Conservation (phyloP, 257 asterid species). For the Solanum lignicaule region DNA sequence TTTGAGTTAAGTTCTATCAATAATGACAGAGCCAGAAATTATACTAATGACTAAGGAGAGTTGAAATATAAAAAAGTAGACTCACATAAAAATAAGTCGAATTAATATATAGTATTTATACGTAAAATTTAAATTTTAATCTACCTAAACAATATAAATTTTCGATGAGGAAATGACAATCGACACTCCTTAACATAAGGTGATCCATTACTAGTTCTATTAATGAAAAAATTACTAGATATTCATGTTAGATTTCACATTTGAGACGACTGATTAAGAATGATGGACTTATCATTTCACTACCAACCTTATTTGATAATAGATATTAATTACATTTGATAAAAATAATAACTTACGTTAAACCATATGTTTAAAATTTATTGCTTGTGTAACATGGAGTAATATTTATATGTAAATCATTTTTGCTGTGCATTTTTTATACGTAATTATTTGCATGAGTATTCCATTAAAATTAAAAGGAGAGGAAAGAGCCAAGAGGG, state of each 20-base stretch:
- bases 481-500: not conserved
- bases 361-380: not conserved
- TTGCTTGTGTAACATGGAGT: not conserved
- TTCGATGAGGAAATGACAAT: fast-evolving
- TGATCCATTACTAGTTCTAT: not conserved
- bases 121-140: not conserved
- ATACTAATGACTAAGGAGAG: not conserved
- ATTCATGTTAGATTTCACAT: no score
- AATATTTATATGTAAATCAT: not conserved
- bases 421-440: not conserved
- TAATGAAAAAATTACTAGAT: not conserved
- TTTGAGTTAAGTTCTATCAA: not conserved
- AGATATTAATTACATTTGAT: not conserved
- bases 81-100: not conserved
- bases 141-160: not conserved
- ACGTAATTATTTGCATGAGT: not conserved
- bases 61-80: not conserved
- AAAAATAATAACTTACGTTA: not conserved
- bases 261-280: not conserved
- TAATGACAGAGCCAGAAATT: fast-evolving
- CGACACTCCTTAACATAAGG: not conserved
- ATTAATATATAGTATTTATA: not conserved
- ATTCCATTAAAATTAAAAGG: not conserved
- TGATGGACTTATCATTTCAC: no score
- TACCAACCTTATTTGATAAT: not conserved